Conservation (phyloP, 257 asterid genomes). For the Solanum rostratum region DNA sequence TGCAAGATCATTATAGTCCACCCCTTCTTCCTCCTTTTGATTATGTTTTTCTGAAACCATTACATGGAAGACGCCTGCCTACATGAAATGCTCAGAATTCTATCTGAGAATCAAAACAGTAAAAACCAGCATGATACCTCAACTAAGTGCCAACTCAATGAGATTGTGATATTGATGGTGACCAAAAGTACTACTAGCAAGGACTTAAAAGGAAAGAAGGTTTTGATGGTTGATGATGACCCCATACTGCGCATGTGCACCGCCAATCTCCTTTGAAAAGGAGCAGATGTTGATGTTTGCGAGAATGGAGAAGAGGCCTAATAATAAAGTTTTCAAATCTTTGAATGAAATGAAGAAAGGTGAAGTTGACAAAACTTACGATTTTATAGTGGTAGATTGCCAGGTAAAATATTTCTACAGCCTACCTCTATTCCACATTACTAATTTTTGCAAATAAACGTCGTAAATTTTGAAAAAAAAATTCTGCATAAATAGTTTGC, state of each 20-base stretch:
- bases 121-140: not conserved
- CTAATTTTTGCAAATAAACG: not conserved
- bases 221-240: conserved; percentile 60
- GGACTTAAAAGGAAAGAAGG: conserved; percentile 41
- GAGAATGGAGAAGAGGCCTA: conserved; percentile 48
- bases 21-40: conserved; percentile 35
- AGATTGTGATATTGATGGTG: not conserved
- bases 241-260: conserved; percentile 24
- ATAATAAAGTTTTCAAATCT: conserved; percentile 4
- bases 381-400: conserved; percentile 71
- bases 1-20: conserved; percentile 12
- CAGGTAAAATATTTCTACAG: conserved; percentile 30
- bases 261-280: conserved; percentile 12
- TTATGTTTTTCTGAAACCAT: conserved; percentile 42
- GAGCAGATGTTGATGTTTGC: conserved; percentile 28
- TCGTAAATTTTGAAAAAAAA: not conserved
- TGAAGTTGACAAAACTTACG: conserved; percentile 21
- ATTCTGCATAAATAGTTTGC: conserved; percentile 9
- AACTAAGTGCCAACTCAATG: conserved; percentile 3
- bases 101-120: conserved; percentile 45
- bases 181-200: not conserved
- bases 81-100: conserved; percentile 25
- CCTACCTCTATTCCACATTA: not conserved
- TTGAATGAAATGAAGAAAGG: conserved; percentile 9
- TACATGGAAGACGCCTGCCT: conserved; percentile 66